Percentiles rank a stretch among this genome's conserved stretches.
Conservation (phyloP, 352 stramenopile species). For the Globisporangium abappressorium region DNA sequence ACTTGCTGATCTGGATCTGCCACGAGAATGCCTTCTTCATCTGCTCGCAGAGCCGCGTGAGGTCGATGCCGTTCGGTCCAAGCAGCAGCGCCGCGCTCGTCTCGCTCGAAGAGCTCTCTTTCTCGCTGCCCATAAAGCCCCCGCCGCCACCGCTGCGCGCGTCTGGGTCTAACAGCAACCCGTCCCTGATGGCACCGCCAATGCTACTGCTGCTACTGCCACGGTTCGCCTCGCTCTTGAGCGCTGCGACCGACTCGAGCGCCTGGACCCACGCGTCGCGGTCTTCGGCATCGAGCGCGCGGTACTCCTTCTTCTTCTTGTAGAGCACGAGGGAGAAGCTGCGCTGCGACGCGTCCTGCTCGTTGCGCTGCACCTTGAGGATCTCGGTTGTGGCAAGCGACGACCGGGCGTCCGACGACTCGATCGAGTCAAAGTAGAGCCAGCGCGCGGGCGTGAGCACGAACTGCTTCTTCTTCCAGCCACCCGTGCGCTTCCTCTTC, state of each 20-base stretch:
- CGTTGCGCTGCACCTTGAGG: constrained; percentile 41
- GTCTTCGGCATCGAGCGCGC: constrained; percentile 52
- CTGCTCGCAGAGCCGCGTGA: constrained; percentile 57
- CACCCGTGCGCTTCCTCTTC: constrained; percentile 64
- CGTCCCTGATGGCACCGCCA: background rate
- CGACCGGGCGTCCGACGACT: constrained; percentile 36
- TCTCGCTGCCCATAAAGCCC: constrained; percentile 2
- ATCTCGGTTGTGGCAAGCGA: constrained; percentile 68
- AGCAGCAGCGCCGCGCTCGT: constrained; percentile 14
- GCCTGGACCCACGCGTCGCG: constrained; percentile 67
- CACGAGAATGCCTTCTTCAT: constrained; percentile 73
- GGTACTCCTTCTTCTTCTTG: constrained; percentile 79
- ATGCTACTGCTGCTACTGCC: background rate
- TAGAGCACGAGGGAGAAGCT: constrained; percentile 61
- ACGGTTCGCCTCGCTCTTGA: constrained; percentile 27
- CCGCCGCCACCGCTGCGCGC: background rate
- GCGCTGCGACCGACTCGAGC: constrained; percentile 55
- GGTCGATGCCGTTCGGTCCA: constrained; percentile 46
- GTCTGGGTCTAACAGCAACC: background rate
- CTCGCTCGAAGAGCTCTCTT: constrained; percentile 2
- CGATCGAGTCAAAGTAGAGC: constrained; percentile 67
- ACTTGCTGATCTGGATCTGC: constrained; percentile 76
- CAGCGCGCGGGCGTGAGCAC: constrained; percentile 62
- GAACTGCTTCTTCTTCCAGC: constrained; percentile 82
- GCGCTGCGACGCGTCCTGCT: constrained; percentile 37